Evolutionary conservation across 306 rosid species (phyloP), one percentile per base, ranked within the genome.

Genomic region (Betula pendula): DNA sequence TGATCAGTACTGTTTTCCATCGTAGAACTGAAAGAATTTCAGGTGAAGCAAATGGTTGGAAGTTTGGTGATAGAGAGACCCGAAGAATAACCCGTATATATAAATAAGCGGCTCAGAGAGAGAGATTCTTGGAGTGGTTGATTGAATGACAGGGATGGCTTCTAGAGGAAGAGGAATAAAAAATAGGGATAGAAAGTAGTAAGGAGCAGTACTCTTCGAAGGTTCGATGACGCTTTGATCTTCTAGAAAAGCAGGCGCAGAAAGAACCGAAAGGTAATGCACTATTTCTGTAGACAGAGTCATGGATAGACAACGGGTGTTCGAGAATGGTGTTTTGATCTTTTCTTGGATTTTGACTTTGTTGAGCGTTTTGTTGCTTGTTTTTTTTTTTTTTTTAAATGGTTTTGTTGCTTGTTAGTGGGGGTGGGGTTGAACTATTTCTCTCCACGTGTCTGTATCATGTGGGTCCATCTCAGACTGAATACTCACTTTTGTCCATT

Each of bases 181-280:
- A 10, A 4, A 60, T 53, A 16, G 0, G 17, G 5, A 55, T 42
- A 35, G 38, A 75, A 27, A 73, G 44, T 38, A n/a, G 15, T 24
- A n/a, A n/a, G n/a, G n/a, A 24, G 8, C 19, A 17, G 38, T 16
- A 16, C 14, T 7, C 40, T 20, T 17, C 47, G 50, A 77, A 29
- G 1, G 2, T 29, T 29, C 4, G 19, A 24, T 38, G 7, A 9
- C 63, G n/a, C 38, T 42, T n/a, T 48, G 55, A 35, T 29, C 81
- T 70, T 92, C 94, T 85, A 89, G 97, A 92, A 89, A 85, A 75
- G 86, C 90, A 82, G 87, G 89, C 81, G 2, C 35, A 50, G n/a
- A n/a, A n/a, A n/a, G n/a, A n/a, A n/a, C n/a, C n/a, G 38, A 27
- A 51, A 22, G 70, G 60, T 70, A 24, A 13, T 45, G 33, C 33